A percentile compares a stretch with the other conserved stretches of the same genome.
These are phyloP conservation scores for Acarospora socialis DNA, from an alignment of 2,329 filamentous ascomycete species.

Conservation along the genomic window DNA sequence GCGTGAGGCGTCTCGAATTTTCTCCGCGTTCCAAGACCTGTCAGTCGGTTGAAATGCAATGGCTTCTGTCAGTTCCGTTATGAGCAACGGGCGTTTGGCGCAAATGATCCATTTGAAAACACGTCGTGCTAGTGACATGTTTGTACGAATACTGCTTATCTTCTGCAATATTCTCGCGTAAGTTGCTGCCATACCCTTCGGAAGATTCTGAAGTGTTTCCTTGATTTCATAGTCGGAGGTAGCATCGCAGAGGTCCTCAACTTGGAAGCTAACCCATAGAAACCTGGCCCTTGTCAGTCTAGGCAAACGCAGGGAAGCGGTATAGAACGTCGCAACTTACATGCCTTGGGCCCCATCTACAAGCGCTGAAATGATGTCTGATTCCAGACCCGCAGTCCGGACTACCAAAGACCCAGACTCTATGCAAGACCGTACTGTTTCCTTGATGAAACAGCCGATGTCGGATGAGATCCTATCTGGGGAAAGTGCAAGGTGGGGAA, in stretches of 20 bases:
- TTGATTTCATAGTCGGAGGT: constrained; percentile 17
- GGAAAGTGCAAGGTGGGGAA: constrained; percentile 1
- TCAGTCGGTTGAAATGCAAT: constrained; percentile 9
- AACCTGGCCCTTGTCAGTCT: constrained; percentile 16
- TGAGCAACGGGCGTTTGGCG: constrained; percentile 9
- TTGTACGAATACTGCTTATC: constrained; percentile 2
- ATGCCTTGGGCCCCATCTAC: constrained; percentile 7
- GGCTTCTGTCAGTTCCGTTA: constrained; percentile 11
- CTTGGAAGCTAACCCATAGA: constrained; percentile 21
- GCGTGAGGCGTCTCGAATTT: constrained; percentile 5
- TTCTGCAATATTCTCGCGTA: constrained; percentile 13
- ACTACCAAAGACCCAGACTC: constrained; percentile 2
- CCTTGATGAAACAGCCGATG: constrained; percentile 5
- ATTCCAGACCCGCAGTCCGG: neutral
- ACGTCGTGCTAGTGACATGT: too few species aligned
- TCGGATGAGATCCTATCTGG: neutral
- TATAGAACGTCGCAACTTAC: neutral
- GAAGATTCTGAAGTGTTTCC: constrained; percentile 15
- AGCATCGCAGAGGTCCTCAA: constrained; percentile 18
- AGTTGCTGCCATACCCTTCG: constrained; percentile 17
- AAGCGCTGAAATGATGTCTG: constrained; percentile 6
- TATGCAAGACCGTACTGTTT: constrained; percentile 3
- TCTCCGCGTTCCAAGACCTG: constrained; percentile 7
- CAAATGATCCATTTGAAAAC: constrained; percentile 10
- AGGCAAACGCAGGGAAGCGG: neutral